phyloP scores from a whole-genome alignment of 306 rosid genomes.

The Corylus heterophylla region DNA sequence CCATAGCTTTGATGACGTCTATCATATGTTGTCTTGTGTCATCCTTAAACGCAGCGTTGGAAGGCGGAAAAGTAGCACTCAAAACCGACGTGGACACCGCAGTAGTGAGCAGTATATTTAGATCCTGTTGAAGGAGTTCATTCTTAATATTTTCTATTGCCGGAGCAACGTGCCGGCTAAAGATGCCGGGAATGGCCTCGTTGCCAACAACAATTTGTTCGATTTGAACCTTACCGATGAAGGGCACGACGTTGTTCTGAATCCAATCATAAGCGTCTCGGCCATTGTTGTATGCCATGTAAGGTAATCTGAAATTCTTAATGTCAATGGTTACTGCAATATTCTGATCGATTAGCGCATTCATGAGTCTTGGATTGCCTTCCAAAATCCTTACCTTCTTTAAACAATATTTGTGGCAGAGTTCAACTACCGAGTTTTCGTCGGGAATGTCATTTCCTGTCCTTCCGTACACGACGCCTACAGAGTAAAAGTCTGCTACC shows the following conservation, averaged over 20 bases:
- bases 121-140: background rate
- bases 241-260: background rate
- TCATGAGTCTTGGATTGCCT: background rate
- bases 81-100: conserved; percentile 15
- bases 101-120: conserved; percentile 28
- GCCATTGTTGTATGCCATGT: too few species aligned
- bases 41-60: conserved; percentile 12
- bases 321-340: background rate
- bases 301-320: background rate
- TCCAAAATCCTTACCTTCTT: background rate
- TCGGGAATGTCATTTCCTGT: background rate
- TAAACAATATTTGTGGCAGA: background rate
- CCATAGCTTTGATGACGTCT: background rate
- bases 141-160: too few species aligned
- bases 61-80: conserved; percentile 31
- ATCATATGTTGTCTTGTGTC: background rate
- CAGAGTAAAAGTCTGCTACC: background rate
- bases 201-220: background rate
- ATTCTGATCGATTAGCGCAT: background rate
- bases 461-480: background rate
- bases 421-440: background rate
- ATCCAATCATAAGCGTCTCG: background rate
- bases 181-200: background rate
- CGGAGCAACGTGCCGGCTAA: background rate
- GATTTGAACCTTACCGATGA: background rate